phyloP scores from a whole-genome alignment of 371 early-diverging fungal genomes.

The Mortierella sp. region DNA sequence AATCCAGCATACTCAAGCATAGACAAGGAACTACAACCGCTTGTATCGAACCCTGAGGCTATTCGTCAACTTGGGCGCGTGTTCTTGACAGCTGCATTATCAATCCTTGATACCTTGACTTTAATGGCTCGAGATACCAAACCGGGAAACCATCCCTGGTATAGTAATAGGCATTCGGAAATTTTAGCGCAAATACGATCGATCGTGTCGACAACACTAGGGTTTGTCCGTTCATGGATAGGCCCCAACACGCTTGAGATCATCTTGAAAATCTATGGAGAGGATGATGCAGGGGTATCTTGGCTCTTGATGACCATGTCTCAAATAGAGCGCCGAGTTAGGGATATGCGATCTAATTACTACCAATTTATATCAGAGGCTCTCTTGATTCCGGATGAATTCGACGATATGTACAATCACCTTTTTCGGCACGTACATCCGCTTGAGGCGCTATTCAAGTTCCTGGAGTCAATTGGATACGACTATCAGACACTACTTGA shows the following conservation, averaged over 20 bases:
- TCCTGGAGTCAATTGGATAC: slow-evolving; percentile 39
- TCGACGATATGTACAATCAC: slow-evolving; percentile 7
- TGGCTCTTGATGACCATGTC: slow-evolving; percentile 36
- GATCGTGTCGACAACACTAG: not conserved
- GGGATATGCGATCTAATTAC: not conserved
- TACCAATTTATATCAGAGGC: not conserved
- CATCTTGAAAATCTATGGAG: slow-evolving; percentile 30
- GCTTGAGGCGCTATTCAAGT: slow-evolving; percentile 24
- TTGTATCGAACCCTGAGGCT: slow-evolving; percentile 25
- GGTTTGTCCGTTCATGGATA: slow-evolving; percentile 18
- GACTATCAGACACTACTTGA: slow-evolving; percentile 46
- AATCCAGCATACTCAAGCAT: not conserved
- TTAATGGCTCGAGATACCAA: not conserved
- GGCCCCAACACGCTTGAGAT: slow-evolving; percentile 15
- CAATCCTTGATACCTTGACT: slow-evolving; percentile 15
- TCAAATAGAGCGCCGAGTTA: slow-evolving; percentile 21
- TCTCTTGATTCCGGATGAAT: not conserved
- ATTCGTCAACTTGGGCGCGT: slow-evolving; percentile 39
- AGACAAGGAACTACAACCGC: not conserved
- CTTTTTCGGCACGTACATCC: slow-evolving; percentile 26
- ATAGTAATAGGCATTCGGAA: not conserved
- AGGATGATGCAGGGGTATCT: slow-evolving; percentile 45
- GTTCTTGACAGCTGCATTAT: slow-evolving; percentile 9
- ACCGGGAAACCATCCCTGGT: not conserved
- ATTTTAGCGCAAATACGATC: not conserved